Conservation (phyloP, 768 basidiomycete genomes). For the Mycena crocata region DNA sequence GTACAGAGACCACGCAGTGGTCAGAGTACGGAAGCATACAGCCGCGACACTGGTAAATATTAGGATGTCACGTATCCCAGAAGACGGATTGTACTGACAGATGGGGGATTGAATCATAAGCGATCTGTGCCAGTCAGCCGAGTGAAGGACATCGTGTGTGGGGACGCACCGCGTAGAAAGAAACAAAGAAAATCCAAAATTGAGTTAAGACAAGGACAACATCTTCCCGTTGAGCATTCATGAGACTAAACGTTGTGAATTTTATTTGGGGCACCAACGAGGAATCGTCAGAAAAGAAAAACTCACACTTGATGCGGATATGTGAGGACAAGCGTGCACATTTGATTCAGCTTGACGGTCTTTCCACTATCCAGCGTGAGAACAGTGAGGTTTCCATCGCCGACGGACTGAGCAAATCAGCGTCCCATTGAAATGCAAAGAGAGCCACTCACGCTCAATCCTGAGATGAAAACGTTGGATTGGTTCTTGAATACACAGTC, state of each 20-base stretch:
- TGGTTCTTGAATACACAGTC: not conserved
- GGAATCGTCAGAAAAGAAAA: not conserved
- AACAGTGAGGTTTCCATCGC: slow-evolving; percentile 23
- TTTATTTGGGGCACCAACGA: not conserved
- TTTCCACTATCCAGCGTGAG: slow-evolving; percentile 23
- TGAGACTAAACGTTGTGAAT: slow-evolving; percentile 10
- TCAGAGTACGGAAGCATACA: slow-evolving; percentile 26
- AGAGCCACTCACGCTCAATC: slow-evolving; percentile 1
- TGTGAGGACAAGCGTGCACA: slow-evolving; percentile 41
- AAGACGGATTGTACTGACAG: slow-evolving; percentile 42
- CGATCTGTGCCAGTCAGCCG: slow-evolving; percentile 32
- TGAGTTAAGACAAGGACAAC: slow-evolving; percentile 43
- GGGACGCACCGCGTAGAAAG: slow-evolving; percentile 37
- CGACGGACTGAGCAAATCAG: not conserved
- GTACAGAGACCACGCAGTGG: slow-evolving; percentile 34
- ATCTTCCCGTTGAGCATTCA: slow-evolving; percentile 40
- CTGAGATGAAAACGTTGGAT: slow-evolving; percentile 7
- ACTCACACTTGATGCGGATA: slow-evolving; percentile 43
- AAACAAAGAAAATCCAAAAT: slow-evolving; percentile 47
- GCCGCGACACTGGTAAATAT: slow-evolving; percentile 27
- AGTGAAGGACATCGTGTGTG: not conserved
- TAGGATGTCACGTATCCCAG: not conserved
- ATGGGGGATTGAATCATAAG: slow-evolving; percentile 52
- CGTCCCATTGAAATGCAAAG: not conserved
- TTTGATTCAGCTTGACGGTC: slow-evolving; percentile 28